phyloP scores from a whole-genome alignment of 192 early-diverging fungal species.

The Entomortierella lignicola region DNA sequence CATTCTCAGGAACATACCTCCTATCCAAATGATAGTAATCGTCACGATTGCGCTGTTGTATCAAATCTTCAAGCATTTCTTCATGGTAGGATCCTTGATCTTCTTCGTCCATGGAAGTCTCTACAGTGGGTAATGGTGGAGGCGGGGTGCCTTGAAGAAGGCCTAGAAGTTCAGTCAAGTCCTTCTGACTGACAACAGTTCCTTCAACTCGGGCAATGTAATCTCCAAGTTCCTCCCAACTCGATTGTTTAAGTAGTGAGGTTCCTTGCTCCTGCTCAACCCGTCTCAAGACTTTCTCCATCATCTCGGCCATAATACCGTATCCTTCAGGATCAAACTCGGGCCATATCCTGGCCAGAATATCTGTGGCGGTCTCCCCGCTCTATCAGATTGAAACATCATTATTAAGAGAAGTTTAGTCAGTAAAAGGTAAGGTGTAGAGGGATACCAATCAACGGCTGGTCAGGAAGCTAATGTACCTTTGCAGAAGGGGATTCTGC shows the following conservation, averaged over 20 bases:
- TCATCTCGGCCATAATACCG: constrained; percentile 37
- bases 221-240: constrained; percentile 26
- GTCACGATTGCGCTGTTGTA: constrained; percentile 1
- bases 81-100: background rate
- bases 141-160: constrained; percentile 15
- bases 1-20: background rate
- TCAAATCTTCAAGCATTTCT: background rate
- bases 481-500: background rate
- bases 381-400: background rate
- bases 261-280: constrained; percentile 43
- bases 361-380: constrained; percentile 19
- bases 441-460: background rate
- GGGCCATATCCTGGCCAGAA: constrained; percentile 45
- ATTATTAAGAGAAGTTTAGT: background rate
- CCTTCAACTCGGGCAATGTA: constrained; percentile 12
- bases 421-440: background rate
- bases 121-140: constrained; percentile 3
- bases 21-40: background rate
- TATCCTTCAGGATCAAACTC: constrained; percentile 41
- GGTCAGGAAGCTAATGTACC: background rate
- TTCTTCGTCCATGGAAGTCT: background rate
- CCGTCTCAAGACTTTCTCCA: constrained; percentile 36
- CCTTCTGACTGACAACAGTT: constrained; percentile 35
- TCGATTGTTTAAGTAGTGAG: constrained; percentile 8
- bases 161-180: constrained; percentile 29